phyloP scores from a whole-genome alignment of 305 asterid genomes.

The Petunia hybrid region DNA sequence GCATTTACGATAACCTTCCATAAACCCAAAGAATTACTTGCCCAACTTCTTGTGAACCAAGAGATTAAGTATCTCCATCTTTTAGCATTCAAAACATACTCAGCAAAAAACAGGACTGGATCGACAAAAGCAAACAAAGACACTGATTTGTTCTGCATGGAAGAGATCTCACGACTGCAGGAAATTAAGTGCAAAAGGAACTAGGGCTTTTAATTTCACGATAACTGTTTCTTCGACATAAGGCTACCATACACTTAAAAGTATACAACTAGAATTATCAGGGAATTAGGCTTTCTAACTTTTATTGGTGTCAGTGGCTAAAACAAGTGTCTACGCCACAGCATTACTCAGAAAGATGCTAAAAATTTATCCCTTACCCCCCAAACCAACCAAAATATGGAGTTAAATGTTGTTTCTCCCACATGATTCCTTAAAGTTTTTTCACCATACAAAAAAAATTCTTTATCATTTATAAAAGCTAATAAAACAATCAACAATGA shows the following conservation, averaged over 20 bases:
- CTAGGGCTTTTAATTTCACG: not conserved
- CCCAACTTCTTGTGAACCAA: not conserved
- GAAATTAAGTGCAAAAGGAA: not conserved
- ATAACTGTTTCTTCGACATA: not conserved
- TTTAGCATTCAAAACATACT: not conserved
- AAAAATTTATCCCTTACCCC: not conserved
- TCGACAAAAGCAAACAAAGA: not conserved
- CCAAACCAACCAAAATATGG: not conserved
- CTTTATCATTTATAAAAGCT: not conserved
- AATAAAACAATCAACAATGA: constrained; percentile 28
- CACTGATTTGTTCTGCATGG: not conserved
- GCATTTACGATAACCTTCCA: not conserved
- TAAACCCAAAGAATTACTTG: not conserved
- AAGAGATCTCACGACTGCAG: not conserved
- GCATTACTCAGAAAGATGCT: not conserved
- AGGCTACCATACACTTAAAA: not conserved
- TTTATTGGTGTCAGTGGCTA: constrained; percentile 8
- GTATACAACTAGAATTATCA: not conserved
- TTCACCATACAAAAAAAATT: not conserved
- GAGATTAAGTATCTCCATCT: not conserved
- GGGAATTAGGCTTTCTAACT: not conserved
- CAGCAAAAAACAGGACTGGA: not conserved
- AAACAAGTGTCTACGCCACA: not conserved
- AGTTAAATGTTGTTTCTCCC: not conserved
- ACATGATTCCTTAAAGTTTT: constrained; percentile 5